These are phyloP conservation scores for Francoa sonchifolia DNA, from an alignment of 441 rosid genomes.

Conservation along the genomic window DNA sequence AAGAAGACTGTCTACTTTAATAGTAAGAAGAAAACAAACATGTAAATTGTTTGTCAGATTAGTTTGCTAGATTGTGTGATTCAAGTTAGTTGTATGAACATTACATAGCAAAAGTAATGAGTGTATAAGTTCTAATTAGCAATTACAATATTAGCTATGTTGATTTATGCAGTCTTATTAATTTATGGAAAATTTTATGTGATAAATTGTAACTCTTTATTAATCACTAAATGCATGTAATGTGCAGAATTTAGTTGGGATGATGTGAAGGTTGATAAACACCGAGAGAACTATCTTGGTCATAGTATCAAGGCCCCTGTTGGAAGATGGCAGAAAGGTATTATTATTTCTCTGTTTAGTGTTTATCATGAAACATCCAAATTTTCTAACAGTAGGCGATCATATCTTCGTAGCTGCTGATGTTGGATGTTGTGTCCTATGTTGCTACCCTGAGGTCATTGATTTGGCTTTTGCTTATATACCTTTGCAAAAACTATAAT, in stretches of 20 bases:
- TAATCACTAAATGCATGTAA: background rate
- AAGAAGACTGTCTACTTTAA: too few species aligned
- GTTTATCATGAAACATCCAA: background rate
- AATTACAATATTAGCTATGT: too few species aligned
- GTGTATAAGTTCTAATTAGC: too few species aligned
- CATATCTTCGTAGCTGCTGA: background rate
- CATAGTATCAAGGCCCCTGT: constrained; percentile 92
- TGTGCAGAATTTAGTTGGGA: constrained; percentile 90
- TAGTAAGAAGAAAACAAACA: too few species aligned
- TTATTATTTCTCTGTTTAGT: background rate
- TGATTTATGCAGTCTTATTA: background rate
- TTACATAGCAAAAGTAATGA: too few species aligned
- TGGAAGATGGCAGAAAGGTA: constrained; percentile 98
- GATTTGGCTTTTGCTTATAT: background rate
- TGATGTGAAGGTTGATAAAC: constrained; percentile 86
- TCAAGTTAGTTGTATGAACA: too few species aligned
- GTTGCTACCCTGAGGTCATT: background rate
- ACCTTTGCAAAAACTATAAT: too few species aligned
- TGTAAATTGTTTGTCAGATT: background rate
- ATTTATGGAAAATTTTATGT: constrained; percentile 1
- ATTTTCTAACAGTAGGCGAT: background rate
- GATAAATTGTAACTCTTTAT: too few species aligned
- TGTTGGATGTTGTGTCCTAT: background rate
- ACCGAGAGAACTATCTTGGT: constrained; percentile 86
- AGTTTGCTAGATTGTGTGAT: too few species aligned